phyloP scores from a whole-genome alignment of 169 alveolate genomes.

The Eimeria sp. region DNA sequence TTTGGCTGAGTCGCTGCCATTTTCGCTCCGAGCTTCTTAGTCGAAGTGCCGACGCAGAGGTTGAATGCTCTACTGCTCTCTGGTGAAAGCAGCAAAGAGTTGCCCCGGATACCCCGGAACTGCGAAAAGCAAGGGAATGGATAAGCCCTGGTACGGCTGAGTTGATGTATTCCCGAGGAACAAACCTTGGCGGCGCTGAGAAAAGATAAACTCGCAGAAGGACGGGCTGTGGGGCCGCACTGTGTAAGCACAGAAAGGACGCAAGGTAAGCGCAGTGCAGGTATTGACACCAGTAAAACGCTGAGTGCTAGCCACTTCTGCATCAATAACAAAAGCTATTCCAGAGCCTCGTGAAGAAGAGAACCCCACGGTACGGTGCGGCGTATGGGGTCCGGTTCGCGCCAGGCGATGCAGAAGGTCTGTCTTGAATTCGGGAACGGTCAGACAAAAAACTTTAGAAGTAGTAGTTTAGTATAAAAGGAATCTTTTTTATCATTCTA shows the following conservation, averaged over 20 bases:
- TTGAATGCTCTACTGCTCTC: not conserved
- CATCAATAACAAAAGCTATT: slow-evolving; percentile 15
- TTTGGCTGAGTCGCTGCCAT: slow-evolving; percentile 29
- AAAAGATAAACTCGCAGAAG: not conserved
- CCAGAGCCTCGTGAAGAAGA: not conserved
- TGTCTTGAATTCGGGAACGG: not conserved
- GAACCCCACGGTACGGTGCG: slow-evolving; percentile 30
- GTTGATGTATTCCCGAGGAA: not conserved
- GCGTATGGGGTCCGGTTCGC: not conserved
- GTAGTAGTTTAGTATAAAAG: not conserved
- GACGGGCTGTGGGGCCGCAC: not conserved
- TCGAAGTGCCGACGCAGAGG: not conserved
- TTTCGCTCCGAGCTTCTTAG: not conserved
- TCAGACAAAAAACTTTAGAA: not conserved
- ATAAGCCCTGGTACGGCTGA: not conserved
- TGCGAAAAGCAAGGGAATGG: not conserved
- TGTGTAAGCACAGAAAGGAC: not conserved
- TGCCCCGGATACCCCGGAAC: not conserved
- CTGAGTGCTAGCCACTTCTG: slow-evolving; percentile 32
- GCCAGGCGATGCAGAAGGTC: not conserved
- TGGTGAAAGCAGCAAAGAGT: not conserved
- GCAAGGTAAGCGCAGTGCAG: slow-evolving; percentile 3
- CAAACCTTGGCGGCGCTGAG: not conserved
- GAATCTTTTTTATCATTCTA: too few species aligned
- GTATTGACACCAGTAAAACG: not conserved